These are phyloP conservation scores for Barnettozyma californica DNA, from an alignment of 805 yeast species.

Conservation along the genomic window DNA sequence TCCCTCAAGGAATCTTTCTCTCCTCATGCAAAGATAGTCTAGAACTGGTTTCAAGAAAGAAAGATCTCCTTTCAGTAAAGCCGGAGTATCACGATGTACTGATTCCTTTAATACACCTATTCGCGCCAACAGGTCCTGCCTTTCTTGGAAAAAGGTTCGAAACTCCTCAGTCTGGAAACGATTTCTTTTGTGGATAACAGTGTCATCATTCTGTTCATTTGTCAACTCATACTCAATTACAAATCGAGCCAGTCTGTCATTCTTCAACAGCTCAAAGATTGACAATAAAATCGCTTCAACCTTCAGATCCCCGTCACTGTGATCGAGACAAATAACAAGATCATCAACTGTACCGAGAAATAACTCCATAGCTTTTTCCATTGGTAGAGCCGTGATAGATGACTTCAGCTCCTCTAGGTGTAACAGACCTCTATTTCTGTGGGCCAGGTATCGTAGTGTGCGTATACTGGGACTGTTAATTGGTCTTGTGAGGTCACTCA, in stretches of 20 bases:
- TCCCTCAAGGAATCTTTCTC: conserved; percentile 6
- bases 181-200: conserved; percentile 17
- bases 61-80: background rate
- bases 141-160: conserved; percentile 11
- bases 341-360: conserved; percentile 45
- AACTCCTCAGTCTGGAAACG: conserved; percentile 15
- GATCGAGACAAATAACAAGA: conserved; percentile 56
- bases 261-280: conserved; percentile 45
- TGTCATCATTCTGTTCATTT: conserved; percentile 40
- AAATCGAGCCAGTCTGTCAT: conserved; percentile 45
- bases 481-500: conserved; percentile 40
- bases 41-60: conserved; percentile 17
- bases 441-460: conserved; percentile 67
- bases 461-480: conserved; percentile 61
- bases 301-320: conserved; percentile 61
- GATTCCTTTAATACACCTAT: background rate
- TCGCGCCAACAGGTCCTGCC: conserved; percentile 7
- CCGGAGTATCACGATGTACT: background rate
- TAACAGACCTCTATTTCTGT: conserved; percentile 77
- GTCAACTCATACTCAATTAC: conserved; percentile 55
- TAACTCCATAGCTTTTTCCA: conserved; percentile 9
- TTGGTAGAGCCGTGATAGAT: conserved; percentile 10
- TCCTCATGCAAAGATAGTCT: conserved; percentile 7
- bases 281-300: conserved; percentile 46
- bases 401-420: conserved; percentile 37